Evolutionary conservation across 176 grass and related monocot genomes (phyloP), one percentile per base, ranked within the genome.

Genomic region (Cymbopogon citratus): DNA sequence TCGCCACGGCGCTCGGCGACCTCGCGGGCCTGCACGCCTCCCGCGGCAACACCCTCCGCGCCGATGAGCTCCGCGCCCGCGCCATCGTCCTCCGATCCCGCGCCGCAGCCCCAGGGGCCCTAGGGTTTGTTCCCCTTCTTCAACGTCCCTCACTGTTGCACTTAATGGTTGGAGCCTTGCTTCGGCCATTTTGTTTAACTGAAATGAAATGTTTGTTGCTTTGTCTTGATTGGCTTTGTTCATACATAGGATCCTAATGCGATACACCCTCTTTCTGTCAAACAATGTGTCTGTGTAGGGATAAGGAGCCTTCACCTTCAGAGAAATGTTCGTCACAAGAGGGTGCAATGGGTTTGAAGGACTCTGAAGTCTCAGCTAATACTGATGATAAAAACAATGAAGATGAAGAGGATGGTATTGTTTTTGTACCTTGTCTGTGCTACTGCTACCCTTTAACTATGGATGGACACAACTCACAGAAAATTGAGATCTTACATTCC

Each of bases 61-160:
- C 94, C 72, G 91, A 92, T 69, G 91, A 94, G 63, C 79, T 97
- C 69, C 87, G 89, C 60, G 89, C 89, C 85, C 91, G 89, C 18
- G 89, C 87, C 62, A 49, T 97, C 80, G 78, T 82, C 72, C 49
- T 90, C 54, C 89, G 89, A 13, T 71, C 84, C 80, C 80, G 73
- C 63, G 67, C 85, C 64, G 35, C 65, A 24, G 64, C 43, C 52
- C 69, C 77, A 41, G 61, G 44, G 74, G 2, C 73, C 44, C 57
- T 72, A 90, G 85, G 89, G 91, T 92, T 77, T 60, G 88, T 13
- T 78, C 56, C 71, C 21, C 18, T 39, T 10, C 26, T n/a, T 19
- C 23, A 24, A 3, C 12, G 14, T 45, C 44, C 49, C 79, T 45
- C 7, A 16, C 28, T 56, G 46, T 62, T 61, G 9, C 36, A 41